Percentiles rank a stretch among this genome's conserved stretches.
Conservation (phyloP, 768 basidiomycete species). For the Chalciporus piperatus region DNA sequence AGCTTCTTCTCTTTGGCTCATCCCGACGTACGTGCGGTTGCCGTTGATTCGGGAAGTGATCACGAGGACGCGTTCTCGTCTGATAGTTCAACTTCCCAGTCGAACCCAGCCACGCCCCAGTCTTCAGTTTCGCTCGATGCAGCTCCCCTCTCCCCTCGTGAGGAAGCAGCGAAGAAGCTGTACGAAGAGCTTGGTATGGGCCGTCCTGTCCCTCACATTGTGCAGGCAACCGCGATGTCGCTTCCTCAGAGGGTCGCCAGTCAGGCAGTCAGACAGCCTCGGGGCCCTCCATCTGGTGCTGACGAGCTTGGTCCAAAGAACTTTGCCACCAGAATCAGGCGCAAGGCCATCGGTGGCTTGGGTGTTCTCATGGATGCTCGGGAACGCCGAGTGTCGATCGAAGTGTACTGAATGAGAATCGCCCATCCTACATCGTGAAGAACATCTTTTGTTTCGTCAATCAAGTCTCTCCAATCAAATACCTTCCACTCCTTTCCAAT, state of each 20-base stretch:
- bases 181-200: constrained; percentile 90
- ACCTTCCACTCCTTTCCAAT: constrained; percentile 20
- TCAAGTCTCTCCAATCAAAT: constrained; percentile 13
- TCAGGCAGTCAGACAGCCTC: constrained; percentile 80
- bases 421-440: constrained; percentile 5
- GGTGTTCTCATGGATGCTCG: constrained; percentile 78
- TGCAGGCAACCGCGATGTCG: constrained; percentile 22
- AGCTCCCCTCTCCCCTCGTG: constrained; percentile 74
- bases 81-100: constrained; percentile 55
- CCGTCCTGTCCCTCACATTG: constrained; percentile 48
- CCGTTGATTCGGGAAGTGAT: constrained; percentile 54
- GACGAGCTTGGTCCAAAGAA: constrained; percentile 88
- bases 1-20: constrained; percentile 54
- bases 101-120: constrained; percentile 76
- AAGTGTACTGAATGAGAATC: constrained; percentile 51
- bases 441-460: constrained; percentile 7
- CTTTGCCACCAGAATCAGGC: constrained; percentile 82
- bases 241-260: constrained; percentile 55
- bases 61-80: constrained; percentile 58
- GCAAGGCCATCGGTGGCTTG: constrained; percentile 80
- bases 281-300: constrained; percentile 81
- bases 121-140: constrained; percentile 56
- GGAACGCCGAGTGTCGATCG: constrained; percentile 73
- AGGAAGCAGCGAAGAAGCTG: constrained; percentile 82
- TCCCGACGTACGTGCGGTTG: constrained; percentile 45